These are phyloP conservation scores for Syncephalastrum contaminatum DNA, from an alignment of 371 early-diverging fungal genomes.

Conservation along the genomic window DNA sequence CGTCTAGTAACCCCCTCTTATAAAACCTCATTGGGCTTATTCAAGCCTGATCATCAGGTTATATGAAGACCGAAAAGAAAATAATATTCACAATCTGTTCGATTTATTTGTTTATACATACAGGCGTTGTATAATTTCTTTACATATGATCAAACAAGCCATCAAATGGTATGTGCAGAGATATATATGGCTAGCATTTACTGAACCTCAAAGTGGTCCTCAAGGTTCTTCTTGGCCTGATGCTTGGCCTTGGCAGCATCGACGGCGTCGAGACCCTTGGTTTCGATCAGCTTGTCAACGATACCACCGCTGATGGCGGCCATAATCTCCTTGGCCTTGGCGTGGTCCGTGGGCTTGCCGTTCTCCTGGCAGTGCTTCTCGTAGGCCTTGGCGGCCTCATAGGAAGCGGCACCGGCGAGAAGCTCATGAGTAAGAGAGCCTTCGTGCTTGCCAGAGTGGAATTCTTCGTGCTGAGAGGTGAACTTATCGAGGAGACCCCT, in stretches of 20 bases:
- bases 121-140: too few species aligned
- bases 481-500: constrained; percentile 16
- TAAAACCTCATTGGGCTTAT: too few species aligned
- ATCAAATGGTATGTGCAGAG: too few species aligned
- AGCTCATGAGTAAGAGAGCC: constrained; percentile 25
- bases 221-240: not conserved
- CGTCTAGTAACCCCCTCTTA: too few species aligned
- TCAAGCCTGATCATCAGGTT: too few species aligned
- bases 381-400: constrained; percentile 37
- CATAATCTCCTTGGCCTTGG: constrained; percentile 41
- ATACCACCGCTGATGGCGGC: constrained; percentile 47
- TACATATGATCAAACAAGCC: too few species aligned
- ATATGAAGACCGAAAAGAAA: too few species aligned
- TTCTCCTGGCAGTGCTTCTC: constrained; percentile 36
- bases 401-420: constrained; percentile 30
- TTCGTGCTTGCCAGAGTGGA: constrained; percentile 13
- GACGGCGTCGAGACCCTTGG: constrained; percentile 12
- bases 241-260: constrained; percentile 10
- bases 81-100: too few species aligned
- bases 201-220: too few species aligned
- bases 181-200: too few species aligned
- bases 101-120: too few species aligned
- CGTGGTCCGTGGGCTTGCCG: constrained; percentile 39
- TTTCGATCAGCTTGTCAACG: constrained; percentile 21
- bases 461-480: constrained; percentile 3